Base-by-base conservation (phyloP, 176 grass and related monocot species). In the Alloteropsis semialata region DNA sequence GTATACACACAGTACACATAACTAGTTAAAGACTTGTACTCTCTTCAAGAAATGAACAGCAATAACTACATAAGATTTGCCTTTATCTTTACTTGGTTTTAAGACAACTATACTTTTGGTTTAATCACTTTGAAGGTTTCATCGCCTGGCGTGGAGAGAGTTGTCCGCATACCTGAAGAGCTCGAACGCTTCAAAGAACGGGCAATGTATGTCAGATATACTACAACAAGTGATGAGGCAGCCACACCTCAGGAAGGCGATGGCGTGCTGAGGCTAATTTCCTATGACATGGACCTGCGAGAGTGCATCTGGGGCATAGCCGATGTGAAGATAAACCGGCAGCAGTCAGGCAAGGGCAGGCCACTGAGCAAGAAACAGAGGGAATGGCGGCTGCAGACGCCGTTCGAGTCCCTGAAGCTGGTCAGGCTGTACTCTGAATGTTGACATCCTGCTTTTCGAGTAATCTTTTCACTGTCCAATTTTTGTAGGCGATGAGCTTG, bases 161-260 rank as follows among this genome's bases (percentile, higher is more conserved):
- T 92, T 43, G 27, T 99, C 43, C 79, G 82, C 17, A n/a, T 96
- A 61, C 96, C 96, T 13, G 91, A 92, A 36, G 93, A 99, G 58
- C 85, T 99, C 25, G 93, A 95, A 49, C 93, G 91, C n/a, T 99
- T 99, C 84, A 96, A 93, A 86, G 96, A 99, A 65, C 76, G 84
- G 21, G 18, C 87, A 0, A 95, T 99, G 93, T 96, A 93, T 41
- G 93, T 99, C 32, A 96, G 94, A 50, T 96, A 99, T 17, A 32
- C 79, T 54, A 76, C 33, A 45, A 22, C 69, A 56, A 71, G 46
- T 1, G 82, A 78, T 32, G 89, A 65, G 21, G 17, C 46, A 33
- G 45, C 70, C 49, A 69, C 79, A 0, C 19, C 70, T 72, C 86
- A 88, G 76, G 96, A 95, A 88, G 76, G 72, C 0, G 91, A 99